phyloP scores from a whole-genome alignment of 257 asterid species.

The Eustoma russellianum region DNA sequence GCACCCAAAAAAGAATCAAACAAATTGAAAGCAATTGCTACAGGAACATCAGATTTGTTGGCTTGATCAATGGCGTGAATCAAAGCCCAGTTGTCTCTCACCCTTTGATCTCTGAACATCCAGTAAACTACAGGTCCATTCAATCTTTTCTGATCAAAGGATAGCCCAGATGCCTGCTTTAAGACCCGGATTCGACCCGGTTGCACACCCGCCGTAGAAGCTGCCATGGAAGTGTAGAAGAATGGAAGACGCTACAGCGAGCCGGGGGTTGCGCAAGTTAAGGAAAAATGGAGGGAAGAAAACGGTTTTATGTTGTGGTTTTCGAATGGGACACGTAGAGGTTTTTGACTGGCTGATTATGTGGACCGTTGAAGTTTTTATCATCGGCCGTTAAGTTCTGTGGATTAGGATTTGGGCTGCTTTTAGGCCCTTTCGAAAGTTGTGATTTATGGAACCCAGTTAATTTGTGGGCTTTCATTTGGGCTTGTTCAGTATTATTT shows the following conservation, averaged over 20 bases:
- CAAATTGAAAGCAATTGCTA: conserved; percentile 79
- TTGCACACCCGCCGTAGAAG: conserved; percentile 42
- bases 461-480: no score
- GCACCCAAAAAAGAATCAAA: conserved; percentile 84
- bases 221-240: conserved; percentile 24
- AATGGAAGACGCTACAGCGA: conserved; percentile 10
- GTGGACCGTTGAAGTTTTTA: background rate
- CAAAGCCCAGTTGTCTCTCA: conserved; percentile 92
- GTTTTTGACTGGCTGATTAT: conserved; percentile 12
- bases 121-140: conserved; percentile 91
- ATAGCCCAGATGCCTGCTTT: conserved; percentile 28
- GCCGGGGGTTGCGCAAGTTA: conserved; percentile 12
- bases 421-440: no score
- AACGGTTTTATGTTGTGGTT: conserved; percentile 53
- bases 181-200: conserved; percentile 66
- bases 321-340: conserved; percentile 48
- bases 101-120: conserved; percentile 98
- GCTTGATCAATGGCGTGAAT: conserved; percentile 94
- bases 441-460: no score
- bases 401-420: no score
- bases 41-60: conserved; percentile 50
- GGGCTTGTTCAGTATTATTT: no score
- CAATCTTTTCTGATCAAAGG: conserved; percentile 10
- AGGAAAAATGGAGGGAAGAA: conserved; percentile 60
- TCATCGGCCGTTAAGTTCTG: no score